Base-by-base conservation (phyloP, 1,139 yeast species). In the Hemisphaericaspora xylofermentans region DNA sequence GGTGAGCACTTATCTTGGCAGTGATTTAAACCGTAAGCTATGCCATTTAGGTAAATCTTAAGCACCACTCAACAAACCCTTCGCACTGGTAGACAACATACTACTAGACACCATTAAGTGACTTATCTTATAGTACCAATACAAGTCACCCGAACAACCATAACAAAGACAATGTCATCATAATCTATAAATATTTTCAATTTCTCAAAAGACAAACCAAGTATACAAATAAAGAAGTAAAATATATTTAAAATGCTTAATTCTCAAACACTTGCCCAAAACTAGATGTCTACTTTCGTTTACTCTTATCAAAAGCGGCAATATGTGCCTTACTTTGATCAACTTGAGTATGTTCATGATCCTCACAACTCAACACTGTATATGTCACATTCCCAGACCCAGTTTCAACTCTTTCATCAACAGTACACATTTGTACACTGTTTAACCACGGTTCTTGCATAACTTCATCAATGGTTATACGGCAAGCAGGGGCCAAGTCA, bases 291-390 rank as follows among this genome's bases (percentile, higher is more conserved):
- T 58, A 67, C 52, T 76, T 73, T 58, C 75, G 79, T 61, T 84
- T 85, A 52, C 76, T 81, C 70, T 83, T 86, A 58, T 91, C 97
- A 51, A 88, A 76, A 40, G 94, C 86, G 13, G 97, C 96, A 64
- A 91, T 91, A 61, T 91, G 98, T 0, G 97, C 98, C 54, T 88
- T 95, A 44, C 88, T 83, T 60, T 88, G 96, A 53, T 88, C 95
- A 39, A 91, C 97, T 52, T 80, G 81, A 1, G 96, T 87, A 59
- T 91, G 98, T 34, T 73, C 75, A 58, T 91, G 98, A 55, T 79
- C 83, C 3, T 67, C 64, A 33, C 78, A 74, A 42, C 59, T 59
- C 28, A 63, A 55, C 7, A 68, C 71, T 34, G 60, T 68, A 53
- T 58, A 65, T 14, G 44, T 47, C 35, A 54, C 38, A 60, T 78